These are phyloP conservation scores for Pseudogymnoascus sp. DNA, from an alignment of 2,329 filamentous ascomycete genomes.

Conservation along the genomic window DNA sequence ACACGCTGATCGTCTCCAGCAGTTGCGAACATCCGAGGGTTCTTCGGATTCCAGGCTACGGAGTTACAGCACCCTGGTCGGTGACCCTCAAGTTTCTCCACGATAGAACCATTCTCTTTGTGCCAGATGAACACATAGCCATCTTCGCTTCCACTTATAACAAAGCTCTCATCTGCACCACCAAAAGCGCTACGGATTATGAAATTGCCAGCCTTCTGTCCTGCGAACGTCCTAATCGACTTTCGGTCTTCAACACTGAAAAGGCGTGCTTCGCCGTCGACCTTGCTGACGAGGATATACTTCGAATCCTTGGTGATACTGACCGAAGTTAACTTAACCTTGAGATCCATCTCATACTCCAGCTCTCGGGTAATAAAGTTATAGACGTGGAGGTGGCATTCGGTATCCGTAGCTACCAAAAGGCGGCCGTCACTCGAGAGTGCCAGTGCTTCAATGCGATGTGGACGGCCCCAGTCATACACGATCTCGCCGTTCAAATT, in stretches of 20 bases:
- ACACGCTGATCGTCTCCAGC: slow-evolving; percentile 82
- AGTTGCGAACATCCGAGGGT: slow-evolving; percentile 80
- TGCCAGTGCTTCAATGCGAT: slow-evolving; percentile 78
- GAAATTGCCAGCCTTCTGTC: slow-evolving; percentile 66
- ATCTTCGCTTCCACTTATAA: slow-evolving; percentile 82
- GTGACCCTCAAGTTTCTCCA: slow-evolving; percentile 73
- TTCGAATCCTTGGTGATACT: slow-evolving; percentile 75
- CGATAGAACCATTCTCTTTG: slow-evolving; percentile 66
- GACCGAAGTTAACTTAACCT: slow-evolving; percentile 67
- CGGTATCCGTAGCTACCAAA: slow-evolving; percentile 69
- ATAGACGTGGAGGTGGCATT: slow-evolving; percentile 69
- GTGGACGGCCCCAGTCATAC: slow-evolving; percentile 59
- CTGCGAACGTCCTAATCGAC: slow-evolving; percentile 66
- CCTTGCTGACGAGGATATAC: slow-evolving; percentile 74
- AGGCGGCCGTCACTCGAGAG: slow-evolving; percentile 73
- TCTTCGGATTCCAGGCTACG: slow-evolving; percentile 78
- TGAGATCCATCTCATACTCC: slow-evolving; percentile 64
- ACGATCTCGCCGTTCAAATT: slow-evolving; percentile 54
- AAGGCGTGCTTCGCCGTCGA: slow-evolving; percentile 67
- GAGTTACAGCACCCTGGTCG: slow-evolving; percentile 71
- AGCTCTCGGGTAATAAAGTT: slow-evolving; percentile 68
- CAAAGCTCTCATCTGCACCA: slow-evolving; percentile 84
- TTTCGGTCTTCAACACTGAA: slow-evolving; percentile 69
- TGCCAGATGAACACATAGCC: slow-evolving; percentile 82
- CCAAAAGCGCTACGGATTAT: slow-evolving; percentile 81